Percentiles rank a stretch among this genome's conserved stretches.
Conservation (phyloP, 257 asterid genomes). For the Anisodus tanguticus region DNA sequence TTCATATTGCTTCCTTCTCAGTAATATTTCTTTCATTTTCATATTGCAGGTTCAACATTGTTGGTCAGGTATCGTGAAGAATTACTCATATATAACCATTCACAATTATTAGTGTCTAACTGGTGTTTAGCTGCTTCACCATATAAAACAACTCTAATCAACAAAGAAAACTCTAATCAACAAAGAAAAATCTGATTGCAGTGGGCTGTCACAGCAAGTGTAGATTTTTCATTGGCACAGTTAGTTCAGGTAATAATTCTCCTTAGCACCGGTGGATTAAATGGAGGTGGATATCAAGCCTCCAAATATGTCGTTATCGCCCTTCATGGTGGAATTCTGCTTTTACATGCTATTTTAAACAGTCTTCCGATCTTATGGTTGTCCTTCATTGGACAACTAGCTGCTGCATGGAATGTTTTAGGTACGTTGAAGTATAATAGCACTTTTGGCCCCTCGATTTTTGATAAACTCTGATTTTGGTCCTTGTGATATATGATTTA, state of each 20-base stretch:
- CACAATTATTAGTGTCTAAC: conserved; percentile 27
- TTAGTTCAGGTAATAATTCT: conserved; percentile 90
- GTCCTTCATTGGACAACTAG: conserved; percentile 81
- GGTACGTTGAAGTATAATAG: conserved; percentile 44
- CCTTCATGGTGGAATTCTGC: conserved; percentile 73
- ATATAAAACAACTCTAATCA: conserved; percentile 33
- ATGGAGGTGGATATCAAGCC: conserved; percentile 86
- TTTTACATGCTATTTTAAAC: conserved; percentile 74
- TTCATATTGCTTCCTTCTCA: conserved; percentile 26
- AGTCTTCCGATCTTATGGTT: conserved; percentile 85
- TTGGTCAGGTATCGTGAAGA: conserved; percentile 80
- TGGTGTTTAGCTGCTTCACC: conserved; percentile 28
- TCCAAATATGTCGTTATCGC: conserved; percentile 83
- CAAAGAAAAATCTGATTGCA: conserved; percentile 48
- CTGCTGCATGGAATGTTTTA: conserved; percentile 92
- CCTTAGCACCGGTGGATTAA: conserved; percentile 84
- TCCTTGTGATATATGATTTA: too few species aligned
- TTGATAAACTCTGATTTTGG: too few species aligned
- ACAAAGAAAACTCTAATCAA: conserved; percentile 35
- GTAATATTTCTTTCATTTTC: conserved; percentile 14
- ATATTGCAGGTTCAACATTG: conserved; percentile 89
- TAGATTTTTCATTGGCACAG: conserved; percentile 91
- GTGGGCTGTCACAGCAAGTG: conserved; percentile 98
- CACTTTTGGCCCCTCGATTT: too few species aligned
- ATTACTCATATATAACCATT: conserved; percentile 13